A percentile compares a stretch with the other conserved stretches of the same genome.
phyloP scores from a whole-genome alignment of 192 early-diverging fungal genomes.

The Coemansia sp. region DNA sequence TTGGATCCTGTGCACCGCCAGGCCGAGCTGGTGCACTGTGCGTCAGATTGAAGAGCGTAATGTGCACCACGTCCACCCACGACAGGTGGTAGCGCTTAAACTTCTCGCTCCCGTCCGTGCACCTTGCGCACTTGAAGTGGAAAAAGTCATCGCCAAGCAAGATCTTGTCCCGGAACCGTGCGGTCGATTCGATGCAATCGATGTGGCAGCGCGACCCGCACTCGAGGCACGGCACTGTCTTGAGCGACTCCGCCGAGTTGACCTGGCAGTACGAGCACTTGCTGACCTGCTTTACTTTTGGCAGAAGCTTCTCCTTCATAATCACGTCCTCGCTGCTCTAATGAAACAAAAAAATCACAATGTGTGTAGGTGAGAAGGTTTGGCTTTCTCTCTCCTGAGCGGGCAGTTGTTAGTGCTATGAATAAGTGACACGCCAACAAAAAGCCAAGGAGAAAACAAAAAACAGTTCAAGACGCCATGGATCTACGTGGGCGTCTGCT shows the following conservation, averaged over 20 bases:
- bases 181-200: slow-evolving; percentile 60
- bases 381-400: too few relatives aligned
- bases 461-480: neutral
- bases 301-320: slow-evolving; percentile 51
- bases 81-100: slow-evolving; percentile 61
- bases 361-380: too few relatives aligned
- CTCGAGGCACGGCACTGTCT: slow-evolving; percentile 51
- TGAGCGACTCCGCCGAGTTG: slow-evolving; percentile 56
- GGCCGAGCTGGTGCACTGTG: slow-evolving; percentile 46
- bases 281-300: slow-evolving; percentile 56
- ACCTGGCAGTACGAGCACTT: slow-evolving; percentile 53
- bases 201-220: slow-evolving; percentile 58
- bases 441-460: neutral
- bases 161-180: slow-evolving; percentile 58
- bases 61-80: slow-evolving; percentile 68
- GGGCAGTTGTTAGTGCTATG: too few relatives aligned
- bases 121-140: slow-evolving; percentile 61
- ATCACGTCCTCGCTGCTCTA: slow-evolving; percentile 53
- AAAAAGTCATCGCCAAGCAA: slow-evolving; percentile 71
- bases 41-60: slow-evolving; percentile 66
- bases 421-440: too few relatives aligned
- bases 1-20: slow-evolving; percentile 29
- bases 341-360: neutral
- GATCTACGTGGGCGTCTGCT: neutral
- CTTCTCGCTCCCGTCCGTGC: slow-evolving; percentile 58